Base-by-base conservation (phyloP, 805 yeast species). In the Pichia nanzhaoensis region DNA sequence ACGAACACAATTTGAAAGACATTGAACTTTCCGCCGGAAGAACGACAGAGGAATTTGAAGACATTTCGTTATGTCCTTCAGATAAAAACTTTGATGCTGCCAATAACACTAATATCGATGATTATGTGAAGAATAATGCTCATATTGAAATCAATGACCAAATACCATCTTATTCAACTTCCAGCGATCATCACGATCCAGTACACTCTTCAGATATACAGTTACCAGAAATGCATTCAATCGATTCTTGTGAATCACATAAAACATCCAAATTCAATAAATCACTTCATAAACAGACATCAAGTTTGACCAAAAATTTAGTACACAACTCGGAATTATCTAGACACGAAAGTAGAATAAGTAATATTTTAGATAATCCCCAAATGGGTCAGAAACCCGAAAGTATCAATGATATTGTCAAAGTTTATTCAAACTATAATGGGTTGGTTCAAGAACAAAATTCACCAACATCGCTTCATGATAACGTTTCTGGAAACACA, bases 341-440 rank as follows among this genome's bases (percentile, higher is more conserved):
- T 2, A 39, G 37, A 10, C 44, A 42, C 3, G 6, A 33, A 5
- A 42, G 47, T 10, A 34, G 42, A 22, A 27, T 38, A 13, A 30
- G 39, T 9, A 48, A 58, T 24, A 21, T 67, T 4, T 54, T 42
- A 57, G 48, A 73, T 9, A 42, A 45, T 34, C 14, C 34, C 2
- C 27, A 34, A 8, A 19, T 33, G 2, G 35, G 36, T 18, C 19
- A 33, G 19, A 18, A 17, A 3, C 50, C 77, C 1, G 72, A 75
- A 50, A 65, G 55, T 10, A 62, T 73, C 41, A 54, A 60, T 27
- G 77, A 74, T 45, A 65, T 78, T n/a, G 72, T 78, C 34, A 58
- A 66, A 31, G 75, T 74, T 39, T 78, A 77, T 52, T 75, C 81
- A 2, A 74, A 74, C 47, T 66, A 65, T 50, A 74, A 73, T 24